phyloP scores from a whole-genome alignment of 306 rosid species.

The Morella rubra region DNA sequence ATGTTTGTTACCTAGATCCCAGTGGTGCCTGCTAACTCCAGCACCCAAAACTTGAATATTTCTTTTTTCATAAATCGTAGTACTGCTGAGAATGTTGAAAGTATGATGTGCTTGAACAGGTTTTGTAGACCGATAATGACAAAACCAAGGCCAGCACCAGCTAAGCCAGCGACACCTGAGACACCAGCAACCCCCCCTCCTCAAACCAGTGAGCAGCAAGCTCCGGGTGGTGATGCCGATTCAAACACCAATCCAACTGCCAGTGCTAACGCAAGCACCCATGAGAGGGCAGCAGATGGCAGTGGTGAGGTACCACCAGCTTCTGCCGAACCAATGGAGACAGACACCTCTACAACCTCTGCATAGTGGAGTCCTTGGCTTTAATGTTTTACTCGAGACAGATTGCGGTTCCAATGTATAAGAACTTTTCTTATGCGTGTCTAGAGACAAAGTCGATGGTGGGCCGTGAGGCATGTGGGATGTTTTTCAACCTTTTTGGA shows the following conservation, averaged over 20 bases:
- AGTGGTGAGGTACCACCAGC: slow-evolving; percentile 47
- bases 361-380: slow-evolving; percentile 35
- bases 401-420: slow-evolving; percentile 22
- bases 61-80: not conserved
- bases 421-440: slow-evolving; percentile 1
- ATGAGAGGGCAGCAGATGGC: slow-evolving; percentile 37
- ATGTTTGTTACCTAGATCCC: not conserved
- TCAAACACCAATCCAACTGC: slow-evolving; percentile 22
- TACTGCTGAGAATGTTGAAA: not conserved
- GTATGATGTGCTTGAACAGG: slow-evolving; percentile 28
- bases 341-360: slow-evolving; percentile 54
- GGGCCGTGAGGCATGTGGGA: not conserved
- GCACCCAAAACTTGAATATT: not conserved
- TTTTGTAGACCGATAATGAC: slow-evolving; percentile 83
- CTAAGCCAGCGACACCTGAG: slow-evolving; percentile 64
- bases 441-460: not conserved
- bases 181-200: slow-evolving; percentile 55
- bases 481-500: not conserved
- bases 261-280: slow-evolving; percentile 12
- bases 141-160: slow-evolving; percentile 71
- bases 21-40: not conserved
- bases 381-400: slow-evolving; percentile 17
- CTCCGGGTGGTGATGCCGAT: slow-evolving; percentile 45
- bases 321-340: slow-evolving; percentile 72
- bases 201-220: slow-evolving; percentile 43